phyloP scores from a whole-genome alignment of 495 filamentous ascomycete species.

The Lasiosphaeris hirsuta region DNA sequence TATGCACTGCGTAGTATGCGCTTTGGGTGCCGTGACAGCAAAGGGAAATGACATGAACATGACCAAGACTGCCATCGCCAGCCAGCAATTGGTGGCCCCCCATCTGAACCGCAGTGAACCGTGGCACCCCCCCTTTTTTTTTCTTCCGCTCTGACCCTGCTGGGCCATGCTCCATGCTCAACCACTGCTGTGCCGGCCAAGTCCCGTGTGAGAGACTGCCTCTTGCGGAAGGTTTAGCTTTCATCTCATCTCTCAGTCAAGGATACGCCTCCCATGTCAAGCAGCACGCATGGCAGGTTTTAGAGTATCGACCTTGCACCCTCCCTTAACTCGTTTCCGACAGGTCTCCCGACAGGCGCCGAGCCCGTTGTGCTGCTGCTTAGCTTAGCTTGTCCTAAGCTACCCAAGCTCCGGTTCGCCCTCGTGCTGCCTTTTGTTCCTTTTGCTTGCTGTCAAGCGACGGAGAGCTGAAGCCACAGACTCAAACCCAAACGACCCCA shows the following conservation, averaged over 20 bases:
- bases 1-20: no score
- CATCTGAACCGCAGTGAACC: slow-evolving; percentile 13
- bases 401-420: slow-evolving; percentile 22
- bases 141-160: slow-evolving; percentile 25
- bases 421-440: slow-evolving; percentile 17
- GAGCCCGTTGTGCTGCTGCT: slow-evolving; percentile 15
- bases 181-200: slow-evolving; percentile 20
- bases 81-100: slow-evolving; percentile 18
- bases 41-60: slow-evolving; percentile 32
- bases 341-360: slow-evolving; percentile 27
- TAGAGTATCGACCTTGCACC: slow-evolving; percentile 22
- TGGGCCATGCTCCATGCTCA: no score
- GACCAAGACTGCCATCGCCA: slow-evolving; percentile 28
- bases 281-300: slow-evolving; percentile 25
- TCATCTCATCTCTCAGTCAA: slow-evolving; percentile 26
- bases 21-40: not conserved
- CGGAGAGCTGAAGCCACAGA: slow-evolving; percentile 21
- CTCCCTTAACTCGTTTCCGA: slow-evolving; percentile 32
- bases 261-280: slow-evolving; percentile 26
- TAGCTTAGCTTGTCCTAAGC: slow-evolving; percentile 18
- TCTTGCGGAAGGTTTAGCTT: slow-evolving; percentile 35
- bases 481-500: slow-evolving; percentile 14
- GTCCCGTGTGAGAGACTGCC: slow-evolving; percentile 31
- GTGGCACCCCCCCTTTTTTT: not conserved
- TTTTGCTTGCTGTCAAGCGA: slow-evolving; percentile 28